Evolutionary conservation across 768 basidiomycete genomes (phyloP).

Genomic region (Paxillus involutus): DNA sequence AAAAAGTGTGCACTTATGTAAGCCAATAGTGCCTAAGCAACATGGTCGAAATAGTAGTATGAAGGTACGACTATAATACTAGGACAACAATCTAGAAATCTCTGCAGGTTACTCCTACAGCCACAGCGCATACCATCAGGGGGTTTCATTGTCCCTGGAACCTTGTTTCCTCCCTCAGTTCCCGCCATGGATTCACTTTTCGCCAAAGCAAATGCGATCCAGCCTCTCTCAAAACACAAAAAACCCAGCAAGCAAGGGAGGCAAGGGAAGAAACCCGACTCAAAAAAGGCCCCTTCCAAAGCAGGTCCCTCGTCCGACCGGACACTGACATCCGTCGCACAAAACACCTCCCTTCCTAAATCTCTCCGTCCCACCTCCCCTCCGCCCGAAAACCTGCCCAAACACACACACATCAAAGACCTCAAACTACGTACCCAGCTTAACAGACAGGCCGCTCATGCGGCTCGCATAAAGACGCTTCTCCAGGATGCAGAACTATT

Average conservation of each 20-base stretch:
- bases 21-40: too few relatives aligned
- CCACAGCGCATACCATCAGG: too few relatives aligned
- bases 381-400: constrained; percentile 45
- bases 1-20: too few relatives aligned
- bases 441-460: constrained; percentile 56
- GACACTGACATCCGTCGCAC: constrained; percentile 57
- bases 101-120: too few relatives aligned
- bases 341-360: constrained; percentile 62
- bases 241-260: constrained; percentile 26
- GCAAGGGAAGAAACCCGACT: constrained; percentile 23
- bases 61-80: too few relatives aligned
- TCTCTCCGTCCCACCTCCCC: constrained; percentile 59
- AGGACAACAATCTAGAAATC: too few relatives aligned
- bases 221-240: constrained; percentile 46
- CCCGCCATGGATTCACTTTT: constrained; percentile 69
- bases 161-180: not conserved
- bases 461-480: constrained; percentile 60
- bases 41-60: too few relatives aligned
- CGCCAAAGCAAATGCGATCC: constrained; percentile 63
- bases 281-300: constrained; percentile 15
- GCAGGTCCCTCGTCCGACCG: constrained; percentile 38
- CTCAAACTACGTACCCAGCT: constrained; percentile 76
- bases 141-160: not conserved
- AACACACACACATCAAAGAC: constrained; percentile 65
- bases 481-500: constrained; percentile 72